Evolutionary conservation across 345 rosid species (phyloP), one percentile per base, ranked within the genome.

Genomic region (Litchi chinensis): DNA sequence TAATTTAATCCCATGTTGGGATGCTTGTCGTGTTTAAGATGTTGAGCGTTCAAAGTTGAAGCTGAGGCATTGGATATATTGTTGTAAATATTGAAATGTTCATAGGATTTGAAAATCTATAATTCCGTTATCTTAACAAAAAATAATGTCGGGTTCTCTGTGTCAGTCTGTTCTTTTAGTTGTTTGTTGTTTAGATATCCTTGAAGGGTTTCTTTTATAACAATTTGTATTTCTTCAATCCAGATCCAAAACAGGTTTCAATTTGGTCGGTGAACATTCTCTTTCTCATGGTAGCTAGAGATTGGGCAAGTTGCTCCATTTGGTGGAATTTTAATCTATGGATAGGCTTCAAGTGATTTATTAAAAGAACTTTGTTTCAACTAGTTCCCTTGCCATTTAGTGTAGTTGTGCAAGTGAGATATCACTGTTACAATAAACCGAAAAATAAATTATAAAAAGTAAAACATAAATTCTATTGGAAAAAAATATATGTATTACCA

Each of bases 261-360:
- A 18, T 54, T 54, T 50, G 15, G 18, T 50, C 15, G 56, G 16
- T 50, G 56, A 50, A 15, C 56, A 50, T 50, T 50, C 19, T 50
- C 56, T 50, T 50, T 32, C 54, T 11, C 56, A 10, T 50, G 15
- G 59, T 54, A 54, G 59, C 56, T 4, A 50, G 7, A 13, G 56
- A 50, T 50, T 54, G 59, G 59, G 59, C 59, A 54, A 54, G 59
- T 54, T 54, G 59, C 59, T 54, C 59, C 59, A 54, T 52, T 52
- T 3, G 57, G 57, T 52, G n/a, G n/a, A 54, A 54, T 15, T 54
- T 54, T 16, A 5, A 4, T 4, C 18, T 54, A 15, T 12, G 59
- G 59, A 54, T 16, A 54, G n/a, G 59, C 59, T 5, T 54, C 8
- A 54, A 54, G 6, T 54, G 59, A 54, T 2, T 12, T 50, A 12